Evolutionary conservation across 2,329 filamentous ascomycete genomes (phyloP).

Genomic region (Albifimbria verrucaria): DNA sequence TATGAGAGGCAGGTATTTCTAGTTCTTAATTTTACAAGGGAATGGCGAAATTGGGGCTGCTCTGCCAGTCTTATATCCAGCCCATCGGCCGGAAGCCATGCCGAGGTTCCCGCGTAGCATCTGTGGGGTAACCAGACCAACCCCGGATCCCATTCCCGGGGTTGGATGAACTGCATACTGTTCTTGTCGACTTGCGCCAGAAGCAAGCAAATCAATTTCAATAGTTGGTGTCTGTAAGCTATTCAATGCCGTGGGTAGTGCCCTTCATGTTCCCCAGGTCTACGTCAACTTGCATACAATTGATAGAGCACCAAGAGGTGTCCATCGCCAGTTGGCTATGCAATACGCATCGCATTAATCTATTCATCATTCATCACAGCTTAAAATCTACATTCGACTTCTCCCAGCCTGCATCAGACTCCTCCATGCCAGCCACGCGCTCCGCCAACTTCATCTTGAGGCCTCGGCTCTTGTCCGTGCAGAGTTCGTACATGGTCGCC

Average conservation of each 20-base stretch:
- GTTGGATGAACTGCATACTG: not conserved
- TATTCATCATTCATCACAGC: constrained; percentile 41
- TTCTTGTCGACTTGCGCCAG: too few relatives aligned
- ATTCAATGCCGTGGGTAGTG: too few relatives aligned
- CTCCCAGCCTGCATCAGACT: constrained; percentile 62
- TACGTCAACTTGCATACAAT: too few relatives aligned
- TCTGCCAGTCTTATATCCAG: not conserved
- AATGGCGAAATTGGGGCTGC: not conserved
- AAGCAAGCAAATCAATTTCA: too few relatives aligned
- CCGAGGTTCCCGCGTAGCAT: constrained; percentile 22
- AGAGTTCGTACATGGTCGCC: constrained; percentile 87
- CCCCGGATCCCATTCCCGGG: not conserved
- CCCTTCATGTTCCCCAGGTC: too few relatives aligned
- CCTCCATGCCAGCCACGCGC: constrained; percentile 58
- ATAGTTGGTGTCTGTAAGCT: too few relatives aligned
- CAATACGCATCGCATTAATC: not conserved
- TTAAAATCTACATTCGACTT: constrained; percentile 74
- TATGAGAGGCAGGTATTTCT: too few relatives aligned
- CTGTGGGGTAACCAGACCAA: constrained; percentile 19
- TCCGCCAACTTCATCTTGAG: constrained; percentile 72
- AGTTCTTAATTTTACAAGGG: too few relatives aligned
- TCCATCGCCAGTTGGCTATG: too few relatives aligned
- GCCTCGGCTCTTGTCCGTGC: constrained; percentile 69
- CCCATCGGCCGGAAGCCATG: constrained; percentile 5
- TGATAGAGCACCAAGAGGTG: too few relatives aligned